Evolutionary conservation across 257 asterid species (phyloP), one percentile per base, ranked within the genome.

Genomic region (Ballota nigra): DNA sequence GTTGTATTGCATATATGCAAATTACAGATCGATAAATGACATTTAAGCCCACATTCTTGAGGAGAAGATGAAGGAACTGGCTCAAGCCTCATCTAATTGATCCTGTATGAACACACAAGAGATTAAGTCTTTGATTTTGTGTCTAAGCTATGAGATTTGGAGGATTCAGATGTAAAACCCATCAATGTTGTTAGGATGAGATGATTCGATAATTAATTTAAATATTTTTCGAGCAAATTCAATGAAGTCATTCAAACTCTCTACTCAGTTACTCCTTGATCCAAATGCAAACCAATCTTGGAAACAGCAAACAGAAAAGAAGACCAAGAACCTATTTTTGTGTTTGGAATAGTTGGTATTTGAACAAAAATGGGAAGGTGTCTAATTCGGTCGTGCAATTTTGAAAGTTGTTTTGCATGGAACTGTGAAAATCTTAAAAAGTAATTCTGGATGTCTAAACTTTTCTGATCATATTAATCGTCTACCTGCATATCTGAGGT

Each of bases 401-500:
- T 4, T 15, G 41, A 63, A 29, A 63, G 10, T n/a, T 34, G 4
- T 51, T 63, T 23, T 4, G 64, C 65, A 15, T 22, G 56, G 23
- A 73, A 53, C 26, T 53, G 4, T 13, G 3, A 16, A 34, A 31
- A 24, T 60, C 15, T n/a, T 45, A 56, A 34, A 11, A 10, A 34
- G 33, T 15, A 60, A 41, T 56, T 33, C 23, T 4, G 20, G 19
- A 34, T 11, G 16, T 22, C 15, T 58, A 41, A 45, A 5, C 20
- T 15, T 66, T 52, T 52, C 28, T 52, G 20, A 52, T 72, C 53
- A 19, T 59, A 34, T 69, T 15, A 41, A 66, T 28, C 29, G 36
- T 7, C 26, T 76, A 82, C 92, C 92, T 86, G 89, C 86, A 81
- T 83, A 76, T 87, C 88, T 0, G 92, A 85, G 83, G 92, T 84